phyloP scores from a whole-genome alignment of 257 asterid species.

The Solanum sejunctum region DNA sequence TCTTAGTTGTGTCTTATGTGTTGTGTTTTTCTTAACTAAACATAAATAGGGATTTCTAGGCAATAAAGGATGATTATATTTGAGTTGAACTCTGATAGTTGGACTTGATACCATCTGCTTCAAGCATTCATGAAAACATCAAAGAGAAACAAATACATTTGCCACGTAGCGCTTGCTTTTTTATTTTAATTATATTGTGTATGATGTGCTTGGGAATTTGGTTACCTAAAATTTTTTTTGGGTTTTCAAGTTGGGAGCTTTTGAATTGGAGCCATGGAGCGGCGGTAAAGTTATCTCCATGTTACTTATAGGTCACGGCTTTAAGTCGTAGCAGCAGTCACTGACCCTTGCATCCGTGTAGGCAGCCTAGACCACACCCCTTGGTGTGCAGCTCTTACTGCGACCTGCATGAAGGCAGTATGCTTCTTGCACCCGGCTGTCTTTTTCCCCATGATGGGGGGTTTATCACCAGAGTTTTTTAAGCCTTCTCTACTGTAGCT shows the following conservation, averaged over 20 bases:
- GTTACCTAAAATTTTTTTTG: background rate
- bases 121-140: background rate
- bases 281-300: background rate
- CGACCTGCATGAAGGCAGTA: background rate
- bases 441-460: background rate
- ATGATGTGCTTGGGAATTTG: background rate
- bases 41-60: background rate
- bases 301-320: background rate
- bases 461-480: background rate
- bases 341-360: background rate
- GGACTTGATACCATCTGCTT: background rate
- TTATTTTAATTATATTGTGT: background rate
- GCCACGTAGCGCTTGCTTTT: background rate
- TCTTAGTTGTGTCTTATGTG: background rate
- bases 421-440: background rate
- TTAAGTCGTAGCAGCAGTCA: background rate
- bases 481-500: background rate
- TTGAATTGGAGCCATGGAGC: background rate
- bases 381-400: background rate
- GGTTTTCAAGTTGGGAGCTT: background rate
- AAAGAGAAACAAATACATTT: background rate
- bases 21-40: background rate
- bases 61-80: background rate
- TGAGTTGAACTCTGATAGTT: background rate
- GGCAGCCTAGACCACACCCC: background rate